Percentiles rank a stretch among this genome's conserved stretches.
These are phyloP conservation scores for Monascus ruber DNA, from an alignment of 2,329 filamentous ascomycete genomes.

Conservation along the genomic window DNA sequence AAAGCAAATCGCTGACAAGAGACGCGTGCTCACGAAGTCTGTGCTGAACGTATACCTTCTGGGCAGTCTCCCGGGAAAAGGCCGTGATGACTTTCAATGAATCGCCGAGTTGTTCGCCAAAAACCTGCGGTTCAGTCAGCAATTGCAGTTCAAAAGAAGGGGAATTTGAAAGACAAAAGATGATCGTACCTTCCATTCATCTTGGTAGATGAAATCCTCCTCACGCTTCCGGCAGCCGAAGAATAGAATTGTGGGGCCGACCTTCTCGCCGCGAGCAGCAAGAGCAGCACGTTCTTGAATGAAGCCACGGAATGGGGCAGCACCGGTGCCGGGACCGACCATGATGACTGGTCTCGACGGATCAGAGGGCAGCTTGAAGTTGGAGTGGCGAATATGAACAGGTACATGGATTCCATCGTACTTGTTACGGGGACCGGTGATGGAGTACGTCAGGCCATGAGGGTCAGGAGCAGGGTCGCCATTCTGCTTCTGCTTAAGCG, in stretches of 20 bases:
- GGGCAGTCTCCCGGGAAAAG: slow-evolving; percentile 76
- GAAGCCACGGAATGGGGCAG: slow-evolving; percentile 91
- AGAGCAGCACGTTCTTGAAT: slow-evolving; percentile 84
- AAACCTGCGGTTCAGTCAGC: slow-evolving; percentile 48
- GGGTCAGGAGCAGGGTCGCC: slow-evolving; percentile 69
- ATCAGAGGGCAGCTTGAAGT: slow-evolving; percentile 97
- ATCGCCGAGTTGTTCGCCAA: slow-evolving; percentile 71
- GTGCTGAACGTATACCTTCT: slow-evolving; percentile 98
- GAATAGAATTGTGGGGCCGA: slow-evolving; percentile 84
- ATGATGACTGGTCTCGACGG: slow-evolving; percentile 90
- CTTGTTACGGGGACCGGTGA: slow-evolving; percentile 85
- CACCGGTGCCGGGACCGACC: slow-evolving; percentile 91
- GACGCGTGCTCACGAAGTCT: slow-evolving; percentile 70
- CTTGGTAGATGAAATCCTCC: slow-evolving; percentile 89
- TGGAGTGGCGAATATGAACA: slow-evolving; percentile 92
- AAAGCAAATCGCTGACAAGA: slow-evolving; percentile 76
- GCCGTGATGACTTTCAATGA: slow-evolving; percentile 84
- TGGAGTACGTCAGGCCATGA: slow-evolving; percentile 74
- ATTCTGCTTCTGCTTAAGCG: slow-evolving; percentile 93
- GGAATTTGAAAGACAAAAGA: background rate
- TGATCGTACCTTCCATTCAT: slow-evolving; percentile 76
- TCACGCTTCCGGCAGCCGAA: slow-evolving; percentile 78
- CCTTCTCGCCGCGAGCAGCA: slow-evolving; percentile 64
- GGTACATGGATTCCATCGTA: slow-evolving; percentile 93
- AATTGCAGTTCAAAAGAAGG: slow-evolving; percentile 1